phyloP scores from a whole-genome alignment of 108 stramenopile species.

The Stephanodiscus triporus region DNA sequence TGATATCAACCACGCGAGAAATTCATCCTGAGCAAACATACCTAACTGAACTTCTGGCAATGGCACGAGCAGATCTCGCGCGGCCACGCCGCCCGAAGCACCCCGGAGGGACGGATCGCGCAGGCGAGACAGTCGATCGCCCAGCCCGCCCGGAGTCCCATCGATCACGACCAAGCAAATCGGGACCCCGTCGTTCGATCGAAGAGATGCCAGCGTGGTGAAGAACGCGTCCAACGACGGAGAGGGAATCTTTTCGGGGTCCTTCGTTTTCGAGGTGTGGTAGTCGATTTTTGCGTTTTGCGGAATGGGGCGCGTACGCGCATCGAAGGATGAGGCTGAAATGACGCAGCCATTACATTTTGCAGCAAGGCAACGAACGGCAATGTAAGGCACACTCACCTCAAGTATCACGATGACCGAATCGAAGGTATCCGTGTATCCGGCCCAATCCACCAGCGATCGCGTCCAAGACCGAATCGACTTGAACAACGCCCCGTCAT shows the following conservation, averaged over 20 bases:
- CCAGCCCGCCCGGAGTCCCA: conserved; percentile 38
- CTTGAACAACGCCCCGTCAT: conserved; percentile 26
- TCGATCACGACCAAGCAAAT: conserved; percentile 35
- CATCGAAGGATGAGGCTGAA: not conserved
- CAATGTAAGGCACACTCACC: conserved; percentile 6
- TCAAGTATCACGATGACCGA: conserved; percentile 48
- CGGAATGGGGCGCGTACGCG: not conserved
- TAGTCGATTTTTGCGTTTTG: not conserved
- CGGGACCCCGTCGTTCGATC: conserved; percentile 36
- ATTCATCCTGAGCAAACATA: conserved; percentile 11
- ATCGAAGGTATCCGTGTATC: conserved; percentile 32
- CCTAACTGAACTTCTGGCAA: conserved; percentile 40
- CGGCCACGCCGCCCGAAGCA: conserved; percentile 33
- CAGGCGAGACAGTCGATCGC: conserved; percentile 40
- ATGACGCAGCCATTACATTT: no score
- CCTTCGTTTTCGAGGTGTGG: not conserved
- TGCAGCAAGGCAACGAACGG: not conserved
- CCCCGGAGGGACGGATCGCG: conserved; percentile 32
- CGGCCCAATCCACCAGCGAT: conserved; percentile 43
- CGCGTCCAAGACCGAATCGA: conserved; percentile 38
- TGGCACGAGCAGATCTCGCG: conserved; percentile 31
- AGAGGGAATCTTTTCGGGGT: conserved; percentile 46
- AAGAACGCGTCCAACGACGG: conserved; percentile 43
- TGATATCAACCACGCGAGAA: not conserved
- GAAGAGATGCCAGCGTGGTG: conserved; percentile 28